Percentiles rank a stretch among this genome's conserved stretches.
Evolutionary conservation across 2,329 filamentous ascomycete species (phyloP).

Genomic region (Geosmithia morbida): DNA sequence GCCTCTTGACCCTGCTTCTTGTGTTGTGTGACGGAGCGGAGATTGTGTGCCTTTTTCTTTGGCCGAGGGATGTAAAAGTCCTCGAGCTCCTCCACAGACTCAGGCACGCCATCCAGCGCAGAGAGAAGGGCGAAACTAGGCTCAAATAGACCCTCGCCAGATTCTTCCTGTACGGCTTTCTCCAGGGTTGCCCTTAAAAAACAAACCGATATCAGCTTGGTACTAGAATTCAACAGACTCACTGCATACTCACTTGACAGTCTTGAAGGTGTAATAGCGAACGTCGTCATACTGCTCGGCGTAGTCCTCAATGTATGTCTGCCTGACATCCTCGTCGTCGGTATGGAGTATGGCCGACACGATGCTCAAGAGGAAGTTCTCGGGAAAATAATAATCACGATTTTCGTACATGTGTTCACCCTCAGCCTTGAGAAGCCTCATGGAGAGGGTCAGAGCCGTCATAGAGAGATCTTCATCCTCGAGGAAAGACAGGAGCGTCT

Average conservation of each 20-base stretch:
- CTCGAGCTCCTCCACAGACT: conserved; percentile 48
- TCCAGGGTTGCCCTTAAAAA: conserved; percentile 1
- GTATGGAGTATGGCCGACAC: conserved; percentile 46
- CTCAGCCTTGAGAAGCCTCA: conserved; percentile 76
- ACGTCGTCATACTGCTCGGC: conserved; percentile 73
- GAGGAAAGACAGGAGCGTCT: conserved; percentile 46
- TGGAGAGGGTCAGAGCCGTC: conserved; percentile 62
- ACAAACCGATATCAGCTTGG: not conserved
- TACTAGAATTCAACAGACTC: not conserved
- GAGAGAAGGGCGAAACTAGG: conserved; percentile 49
- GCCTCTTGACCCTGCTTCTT: conserved; percentile 73
- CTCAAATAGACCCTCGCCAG: conserved; percentile 24
- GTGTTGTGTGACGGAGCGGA: conserved; percentile 53
- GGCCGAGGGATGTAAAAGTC: conserved; percentile 54
- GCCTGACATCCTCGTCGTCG: conserved; percentile 42
- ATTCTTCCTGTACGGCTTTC: conserved; percentile 1
- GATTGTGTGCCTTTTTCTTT: conserved; percentile 50
- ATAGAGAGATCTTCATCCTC: conserved; percentile 47
- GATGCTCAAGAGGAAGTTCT: conserved; percentile 49
- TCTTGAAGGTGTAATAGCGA: conserved; percentile 66
- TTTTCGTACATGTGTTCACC: conserved; percentile 45
- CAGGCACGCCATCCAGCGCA: conserved; percentile 56
- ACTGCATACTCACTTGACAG: conserved; percentile 45
- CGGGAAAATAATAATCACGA: conserved; percentile 56
- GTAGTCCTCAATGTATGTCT: conserved; percentile 66